Evolutionary conservation across 208 protist species (phyloP), one percentile per base, ranked within the genome.

Genomic region (Trypanosoma conorhini): DNA sequence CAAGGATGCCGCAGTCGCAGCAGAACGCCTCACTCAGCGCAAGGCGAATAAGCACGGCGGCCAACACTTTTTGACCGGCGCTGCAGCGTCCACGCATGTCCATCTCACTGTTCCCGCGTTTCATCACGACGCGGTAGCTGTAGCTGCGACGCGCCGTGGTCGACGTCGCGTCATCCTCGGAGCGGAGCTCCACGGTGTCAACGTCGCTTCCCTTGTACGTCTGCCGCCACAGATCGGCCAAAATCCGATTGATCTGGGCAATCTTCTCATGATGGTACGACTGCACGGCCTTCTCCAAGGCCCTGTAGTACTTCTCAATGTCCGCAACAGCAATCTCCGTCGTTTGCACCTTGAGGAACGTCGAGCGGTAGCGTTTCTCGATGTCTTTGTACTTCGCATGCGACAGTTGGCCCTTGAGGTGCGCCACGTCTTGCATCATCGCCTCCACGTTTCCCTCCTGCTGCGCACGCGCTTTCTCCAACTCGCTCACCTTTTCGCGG

Each of bases 11-110:
- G 82, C 99, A 99, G 57, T 99, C 97, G 54, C 95, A 87, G 84
- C 97, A 99, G 78, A 99, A 99, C 4, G 98, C 96, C 69, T 99
- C 98, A 52, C 98, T 98, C 3, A 99, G 81, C 3, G 99, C 99
- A 19, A 99, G 76, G n/a, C 99, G 88, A 74, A 99, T 99, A 28
- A 99, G 86, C 0, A 99, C 79, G 13, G 94, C 99, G 3, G 99
- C 99, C 1, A 99, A 82, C 17, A 99, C 94, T 70, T 98, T 98
- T 72, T 99, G 98, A 19, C 98, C 98, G 0, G 98, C 98, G 67
- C 92, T 98, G 83, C 98, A 99, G 5, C 99, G 89, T 1, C 98
- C 98, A 54, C 98, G 92, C 98, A 99, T 99, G 77, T 99, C 98
- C 60, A 99, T 84, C 69, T 92, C 90, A 2, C 87, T 93, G 44